These are phyloP conservation scores for Cucumis hystrix DNA, from an alignment of 306 rosid species.

Conservation along the genomic window DNA sequence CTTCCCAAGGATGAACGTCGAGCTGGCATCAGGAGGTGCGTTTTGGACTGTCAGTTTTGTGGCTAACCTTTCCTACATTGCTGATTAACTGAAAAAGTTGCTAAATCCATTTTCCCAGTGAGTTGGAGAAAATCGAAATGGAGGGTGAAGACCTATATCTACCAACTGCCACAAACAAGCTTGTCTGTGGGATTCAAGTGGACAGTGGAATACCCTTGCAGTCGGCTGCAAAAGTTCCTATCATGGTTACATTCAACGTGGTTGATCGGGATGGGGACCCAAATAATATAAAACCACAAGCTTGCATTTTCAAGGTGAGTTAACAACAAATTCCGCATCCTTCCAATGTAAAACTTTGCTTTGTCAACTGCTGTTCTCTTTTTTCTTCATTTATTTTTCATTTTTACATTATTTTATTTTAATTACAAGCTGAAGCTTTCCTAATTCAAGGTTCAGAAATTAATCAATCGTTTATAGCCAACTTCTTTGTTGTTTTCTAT, in stretches of 20 bases:
- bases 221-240: conserved; percentile 98
- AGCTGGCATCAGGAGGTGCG: conserved; percentile 73
- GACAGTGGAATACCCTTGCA: conserved; percentile 97
- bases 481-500: not conserved
- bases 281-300: conserved; percentile 71
- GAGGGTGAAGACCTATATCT: conserved; percentile 83
- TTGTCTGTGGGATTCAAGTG: conserved; percentile 72
- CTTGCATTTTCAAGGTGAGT: conserved; percentile 90
- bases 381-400: not conserved
- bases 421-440: not conserved
- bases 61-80: not conserved
- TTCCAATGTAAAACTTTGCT: not conserved
- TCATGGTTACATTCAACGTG: conserved; percentile 84
- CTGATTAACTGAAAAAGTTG: not conserved
- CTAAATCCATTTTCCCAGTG: conserved; percentile 34
- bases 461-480: not conserved
- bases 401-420: not conserved
- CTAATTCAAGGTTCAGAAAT: not conserved
- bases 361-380: not conserved
- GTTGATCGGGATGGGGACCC: conserved; percentile 66
- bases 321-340: not conserved
- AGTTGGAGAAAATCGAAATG: conserved; percentile 84
- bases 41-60: conserved; percentile 5
- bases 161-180: conserved; percentile 84
- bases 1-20: conserved; percentile 87